phyloP scores from a whole-genome alignment of 148 eudicot genomes.

The Beta vulgaris region DNA sequence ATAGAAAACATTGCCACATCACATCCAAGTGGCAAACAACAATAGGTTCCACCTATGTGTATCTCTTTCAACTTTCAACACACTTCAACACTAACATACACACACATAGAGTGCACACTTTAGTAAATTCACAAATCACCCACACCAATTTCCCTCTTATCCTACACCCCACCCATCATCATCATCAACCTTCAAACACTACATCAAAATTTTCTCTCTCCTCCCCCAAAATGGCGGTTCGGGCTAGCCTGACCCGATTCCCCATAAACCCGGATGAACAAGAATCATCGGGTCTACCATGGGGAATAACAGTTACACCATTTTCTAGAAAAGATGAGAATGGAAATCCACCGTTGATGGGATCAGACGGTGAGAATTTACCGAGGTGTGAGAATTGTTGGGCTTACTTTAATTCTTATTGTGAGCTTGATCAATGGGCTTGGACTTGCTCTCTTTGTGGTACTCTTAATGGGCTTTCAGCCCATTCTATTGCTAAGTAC shows the following conservation, averaged over 20 bases:
- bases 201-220: conserved; percentile 16
- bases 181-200: conserved; percentile 1
- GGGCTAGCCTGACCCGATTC: conserved; percentile 65
- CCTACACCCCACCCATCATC: conserved; percentile 21
- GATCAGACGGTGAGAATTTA: conserved; percentile 65
- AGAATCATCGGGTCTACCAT: conserved; percentile 73
- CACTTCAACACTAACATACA: conserved; percentile 19
- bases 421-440: conserved; percentile 92
- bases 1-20: background rate
- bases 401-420: conserved; percentile 89
- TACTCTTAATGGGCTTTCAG: conserved; percentile 69
- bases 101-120: background rate
- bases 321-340: conserved; percentile 71
- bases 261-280: conserved; percentile 59
- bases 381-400: conserved; percentile 97
- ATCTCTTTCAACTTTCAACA: background rate
- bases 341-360: conserved; percentile 64
- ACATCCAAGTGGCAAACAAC: conserved; percentile 11
- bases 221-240: conserved; percentile 58
- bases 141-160: background rate
- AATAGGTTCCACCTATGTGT: conserved; percentile 26
- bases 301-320: conserved; percentile 83
- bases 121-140: too few relatives aligned
- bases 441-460: conserved; percentile 88
- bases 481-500: conserved; percentile 58